phyloP scores from a whole-genome alignment of 495 filamentous ascomycete genomes.

The Lasiosphaeriaceae sp. region DNA sequence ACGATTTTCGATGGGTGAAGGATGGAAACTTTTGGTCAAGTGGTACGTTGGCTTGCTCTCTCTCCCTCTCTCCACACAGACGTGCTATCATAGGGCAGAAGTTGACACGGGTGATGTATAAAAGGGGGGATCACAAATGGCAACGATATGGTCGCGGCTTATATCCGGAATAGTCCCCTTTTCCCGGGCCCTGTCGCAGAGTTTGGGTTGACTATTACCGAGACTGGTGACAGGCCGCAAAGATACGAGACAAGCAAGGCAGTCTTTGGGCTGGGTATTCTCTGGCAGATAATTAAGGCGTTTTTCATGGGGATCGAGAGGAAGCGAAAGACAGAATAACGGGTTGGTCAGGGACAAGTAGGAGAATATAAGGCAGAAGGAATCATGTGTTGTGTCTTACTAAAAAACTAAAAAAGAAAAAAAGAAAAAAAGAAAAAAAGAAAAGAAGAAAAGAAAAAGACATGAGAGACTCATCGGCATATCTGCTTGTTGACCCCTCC shows the following conservation, averaged over 20 bases:
- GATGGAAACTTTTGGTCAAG: slow-evolving; percentile 61
- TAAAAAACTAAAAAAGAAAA: too few relatives aligned
- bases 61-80: background rate
- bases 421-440: background rate
- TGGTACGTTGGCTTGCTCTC: too few relatives aligned
- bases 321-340: background rate
- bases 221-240: slow-evolving; percentile 46
- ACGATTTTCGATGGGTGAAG: slow-evolving; percentile 44
- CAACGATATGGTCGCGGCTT: slow-evolving; percentile 57
- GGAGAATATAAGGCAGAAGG: too few relatives aligned
- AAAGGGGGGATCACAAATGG: slow-evolving; percentile 60
- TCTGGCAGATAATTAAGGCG: slow-evolving; percentile 37
- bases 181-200: slow-evolving; percentile 48
- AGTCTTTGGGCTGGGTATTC: slow-evolving; percentile 24
- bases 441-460: background rate
- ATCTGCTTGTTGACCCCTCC: too few relatives aligned
- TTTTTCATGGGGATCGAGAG: background rate
- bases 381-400: too few relatives aligned
- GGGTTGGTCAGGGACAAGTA: too few relatives aligned
- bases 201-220: slow-evolving; percentile 44
- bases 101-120: slow-evolving; percentile 3
- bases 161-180: slow-evolving; percentile 38
- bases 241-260: slow-evolving; percentile 37
- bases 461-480: too few relatives aligned
- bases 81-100: background rate